Percentiles rank a stretch among this genome's conserved stretches.
phyloP scores from a whole-genome alignment of 1,284 basidiomycete species.

The Ceratobasidium sp. region DNA sequence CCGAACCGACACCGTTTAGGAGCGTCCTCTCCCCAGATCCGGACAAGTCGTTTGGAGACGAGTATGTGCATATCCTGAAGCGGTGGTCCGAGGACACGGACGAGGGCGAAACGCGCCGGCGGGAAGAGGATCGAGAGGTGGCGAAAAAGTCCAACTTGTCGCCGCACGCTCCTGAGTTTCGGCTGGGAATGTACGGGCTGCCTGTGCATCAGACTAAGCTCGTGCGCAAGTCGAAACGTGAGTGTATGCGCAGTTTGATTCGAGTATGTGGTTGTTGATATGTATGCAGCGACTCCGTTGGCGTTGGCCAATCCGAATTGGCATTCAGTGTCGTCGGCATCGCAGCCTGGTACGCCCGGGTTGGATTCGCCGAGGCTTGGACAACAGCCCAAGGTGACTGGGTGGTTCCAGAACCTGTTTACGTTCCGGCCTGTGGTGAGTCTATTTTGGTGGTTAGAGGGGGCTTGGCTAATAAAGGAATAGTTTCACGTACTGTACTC shows the following conservation, averaged over 20 bases:
- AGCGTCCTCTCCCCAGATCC: constrained; percentile 30
- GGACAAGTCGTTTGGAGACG: constrained; percentile 2
- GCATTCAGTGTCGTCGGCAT: constrained; percentile 18
- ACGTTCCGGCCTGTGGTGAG: constrained; percentile 34
- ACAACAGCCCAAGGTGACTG: constrained; percentile 32
- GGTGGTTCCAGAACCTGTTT: constrained; percentile 39
- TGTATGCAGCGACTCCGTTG: constrained; percentile 23
- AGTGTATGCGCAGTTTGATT: constrained; percentile 14
- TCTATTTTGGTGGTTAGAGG: background rate
- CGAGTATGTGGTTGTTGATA: background rate
- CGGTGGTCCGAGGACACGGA: constrained; percentile 10
- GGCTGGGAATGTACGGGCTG: background rate
- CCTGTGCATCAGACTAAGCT: background rate
- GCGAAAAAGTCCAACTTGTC: constrained; percentile 14
- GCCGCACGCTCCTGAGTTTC: constrained; percentile 30
- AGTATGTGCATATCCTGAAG: constrained; percentile 9
- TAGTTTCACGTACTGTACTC: constrained; percentile 35
- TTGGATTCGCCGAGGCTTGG: constrained; percentile 15
- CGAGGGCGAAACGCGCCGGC: background rate
- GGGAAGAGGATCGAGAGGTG: constrained; percentile 21
- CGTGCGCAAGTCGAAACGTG: constrained; percentile 25
- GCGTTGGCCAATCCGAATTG: constrained; percentile 27
- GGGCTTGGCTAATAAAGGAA: background rate
- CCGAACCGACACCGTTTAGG: constrained; percentile 22
- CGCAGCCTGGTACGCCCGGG: constrained; percentile 16